Base-by-base conservation (phyloP, 140 eudicot genomes). In the Cichorium intybus region DNA sequence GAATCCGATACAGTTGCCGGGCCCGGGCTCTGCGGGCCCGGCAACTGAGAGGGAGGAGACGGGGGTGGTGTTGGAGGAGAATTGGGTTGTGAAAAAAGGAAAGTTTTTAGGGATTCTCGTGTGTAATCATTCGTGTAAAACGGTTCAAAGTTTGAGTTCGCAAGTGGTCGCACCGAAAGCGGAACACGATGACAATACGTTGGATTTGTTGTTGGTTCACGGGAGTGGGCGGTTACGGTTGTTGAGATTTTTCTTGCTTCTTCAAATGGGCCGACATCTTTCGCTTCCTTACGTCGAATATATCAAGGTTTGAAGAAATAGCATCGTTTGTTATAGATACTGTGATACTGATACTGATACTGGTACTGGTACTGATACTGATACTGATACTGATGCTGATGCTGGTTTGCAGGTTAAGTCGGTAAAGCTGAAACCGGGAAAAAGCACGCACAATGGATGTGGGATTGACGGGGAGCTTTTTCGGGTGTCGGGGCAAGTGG, bases 81-180 rank as follows among this genome's bases (percentile, higher is more conserved):
- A 93, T 31, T 93, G 96, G 97, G 92, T 93, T 33, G 77, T 71
- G 18, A 62, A 74, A 22, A 93, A 93, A 73, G 99, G 99, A 14
- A 85, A 74, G 53, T 93, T 88, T 85, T 93, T 93, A 66, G 99
- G 99, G 59, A 77, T 93, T 43, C 68, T 93, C 59, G 97, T 93
- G 0, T 93, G 99, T 70, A 93, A 93, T 64, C 99, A 93, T 73
- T 75, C 99, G 2, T 93, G 99, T 77, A 93, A 80, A 84, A 93
- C 97, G 1, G 99, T 93, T 66, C 99, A 93, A 60, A 81, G 96
- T 84, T 78, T 92, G 86, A 92, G 98, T 76, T 93, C 99, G 56
- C 97, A 88, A 67, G 99, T 93, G 67, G 88, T 93, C 70, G 99
- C 97, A 24, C 99, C 99, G n/a, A 85, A 84, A 77, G 99, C 99